Evolutionary conservation across 2,329 filamentous ascomycete genomes (phyloP).

Genomic region (Aspergillus thermomutatus): DNA sequence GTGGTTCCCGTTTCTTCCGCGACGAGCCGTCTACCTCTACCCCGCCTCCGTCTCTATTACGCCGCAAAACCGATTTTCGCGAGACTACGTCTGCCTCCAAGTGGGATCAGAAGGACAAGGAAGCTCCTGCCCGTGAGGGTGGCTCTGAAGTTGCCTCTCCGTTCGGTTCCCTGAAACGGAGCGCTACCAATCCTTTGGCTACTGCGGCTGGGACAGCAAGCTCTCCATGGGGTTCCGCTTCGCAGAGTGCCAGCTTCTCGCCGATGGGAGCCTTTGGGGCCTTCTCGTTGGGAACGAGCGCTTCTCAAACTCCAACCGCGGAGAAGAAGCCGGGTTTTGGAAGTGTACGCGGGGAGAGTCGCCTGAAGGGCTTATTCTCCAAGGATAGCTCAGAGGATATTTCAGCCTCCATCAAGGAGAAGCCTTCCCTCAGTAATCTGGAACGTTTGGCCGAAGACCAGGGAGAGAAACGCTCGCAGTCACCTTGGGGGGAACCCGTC

Average conservation of each 20-base stretch:
- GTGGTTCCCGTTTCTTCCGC: slow-evolving; percentile 45
- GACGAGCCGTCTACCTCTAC: slow-evolving; percentile 55
- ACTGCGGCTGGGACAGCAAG: slow-evolving; percentile 46
- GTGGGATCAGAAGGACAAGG: slow-evolving; percentile 51
- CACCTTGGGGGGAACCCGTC: slow-evolving; percentile 50
- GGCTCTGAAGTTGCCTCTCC: slow-evolving; percentile 42
- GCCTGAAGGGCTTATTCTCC: slow-evolving; percentile 78
- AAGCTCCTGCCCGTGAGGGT: slow-evolving; percentile 41
- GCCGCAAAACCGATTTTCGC: slow-evolving; percentile 61
- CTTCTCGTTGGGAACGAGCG: slow-evolving; percentile 64
- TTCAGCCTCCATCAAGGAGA: slow-evolving; percentile 51
- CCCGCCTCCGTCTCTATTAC: slow-evolving; percentile 58
- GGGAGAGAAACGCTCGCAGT: slow-evolving; percentile 43
- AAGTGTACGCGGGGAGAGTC: slow-evolving; percentile 70
- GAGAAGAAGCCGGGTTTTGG: slow-evolving; percentile 72
- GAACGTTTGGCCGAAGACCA: slow-evolving; percentile 54
- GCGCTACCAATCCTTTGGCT: slow-evolving; percentile 52
- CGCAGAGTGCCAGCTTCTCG: slow-evolving; percentile 61
- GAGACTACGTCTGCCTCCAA: slow-evolving; percentile 43
- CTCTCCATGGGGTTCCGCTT: slow-evolving; percentile 59
- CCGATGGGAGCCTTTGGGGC: slow-evolving; percentile 85
- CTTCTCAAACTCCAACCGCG: slow-evolving; percentile 52
- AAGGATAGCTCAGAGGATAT: slow-evolving; percentile 72
- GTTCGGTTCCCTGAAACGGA: slow-evolving; percentile 56
- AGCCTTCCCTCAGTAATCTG: slow-evolving; percentile 51